These are phyloP conservation scores for Williopsis jadinii DNA, from an alignment of 1,139 yeast genomes.

Conservation along the genomic window DNA sequence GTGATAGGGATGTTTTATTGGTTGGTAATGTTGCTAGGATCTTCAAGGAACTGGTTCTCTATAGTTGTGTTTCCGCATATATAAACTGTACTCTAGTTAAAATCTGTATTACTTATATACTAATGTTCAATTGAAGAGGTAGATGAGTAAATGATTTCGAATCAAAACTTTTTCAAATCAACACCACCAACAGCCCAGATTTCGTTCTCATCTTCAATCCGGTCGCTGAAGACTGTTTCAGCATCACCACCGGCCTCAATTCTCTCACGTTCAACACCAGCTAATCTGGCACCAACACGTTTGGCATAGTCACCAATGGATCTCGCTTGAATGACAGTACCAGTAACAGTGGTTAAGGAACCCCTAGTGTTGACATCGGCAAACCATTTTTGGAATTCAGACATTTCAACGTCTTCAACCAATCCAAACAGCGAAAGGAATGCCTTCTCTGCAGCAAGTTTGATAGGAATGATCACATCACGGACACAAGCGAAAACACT, in stretches of 20 bases:
- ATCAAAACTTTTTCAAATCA: slow-evolving; percentile 27
- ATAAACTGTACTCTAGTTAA: too few species aligned
- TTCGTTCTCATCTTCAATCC: slow-evolving; percentile 79
- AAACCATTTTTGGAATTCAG: slow-evolving; percentile 55
- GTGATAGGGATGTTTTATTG: too few species aligned
- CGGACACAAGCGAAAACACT: slow-evolving; percentile 78
- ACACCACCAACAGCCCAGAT: slow-evolving; percentile 84
- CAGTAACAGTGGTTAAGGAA: slow-evolving; percentile 33
- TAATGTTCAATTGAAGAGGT: too few species aligned
- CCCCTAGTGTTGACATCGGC: slow-evolving; percentile 18
- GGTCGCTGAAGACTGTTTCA: slow-evolving; percentile 77
- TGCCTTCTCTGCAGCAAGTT: slow-evolving; percentile 92
- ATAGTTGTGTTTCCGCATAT: too few species aligned
- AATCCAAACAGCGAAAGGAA: slow-evolving; percentile 66
- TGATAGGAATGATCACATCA: slow-evolving; percentile 81
- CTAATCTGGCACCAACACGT: slow-evolving; percentile 81
- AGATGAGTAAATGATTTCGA: too few species aligned
- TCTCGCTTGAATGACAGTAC: slow-evolving; percentile 52
- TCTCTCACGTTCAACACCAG: slow-evolving; percentile 79
- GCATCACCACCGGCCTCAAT: slow-evolving; percentile 87
- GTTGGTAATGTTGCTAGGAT: too few species aligned
- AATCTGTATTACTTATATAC: too few species aligned
- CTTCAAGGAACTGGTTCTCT: too few species aligned
- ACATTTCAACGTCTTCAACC: slow-evolving; percentile 61
- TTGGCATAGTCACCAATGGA: slow-evolving; percentile 83